Evolutionary conservation across 1,284 basidiomycete species (phyloP).

Genomic region (Melampsora larici-populina): DNA sequence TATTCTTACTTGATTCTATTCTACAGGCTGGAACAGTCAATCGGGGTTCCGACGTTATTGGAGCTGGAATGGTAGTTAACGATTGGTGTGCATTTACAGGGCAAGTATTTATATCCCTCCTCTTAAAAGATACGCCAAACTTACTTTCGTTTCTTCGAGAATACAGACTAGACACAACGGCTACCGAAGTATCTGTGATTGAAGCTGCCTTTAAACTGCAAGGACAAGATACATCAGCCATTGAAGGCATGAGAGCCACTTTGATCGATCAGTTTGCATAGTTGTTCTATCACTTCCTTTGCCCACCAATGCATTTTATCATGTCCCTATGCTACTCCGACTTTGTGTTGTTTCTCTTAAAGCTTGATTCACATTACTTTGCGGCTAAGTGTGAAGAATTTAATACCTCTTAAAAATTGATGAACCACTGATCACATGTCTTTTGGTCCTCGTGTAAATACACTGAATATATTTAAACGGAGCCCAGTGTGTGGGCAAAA

Average conservation of each 20-base stretch:
- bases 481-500: too few species aligned
- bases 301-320: too few species aligned
- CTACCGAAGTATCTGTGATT: constrained; percentile 96
- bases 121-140: not conserved
- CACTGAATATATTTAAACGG: too few species aligned
- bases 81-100: constrained; percentile 99
- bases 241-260: constrained; percentile 89
- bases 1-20: too few species aligned
- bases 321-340: too few species aligned
- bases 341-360: too few species aligned
- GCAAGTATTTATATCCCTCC: not conserved
- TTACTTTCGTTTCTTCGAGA: not conserved
- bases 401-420: too few species aligned
- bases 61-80: constrained; percentile 95
- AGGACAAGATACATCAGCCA: constrained; percentile 79
- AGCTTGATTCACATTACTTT: too few species aligned
- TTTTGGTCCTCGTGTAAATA: too few species aligned
- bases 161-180: constrained; percentile 77
- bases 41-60: constrained; percentile 94
- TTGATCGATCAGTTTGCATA: constrained; percentile 90
- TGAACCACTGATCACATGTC: too few species aligned
- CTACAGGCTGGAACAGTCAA: constrained; percentile 83
- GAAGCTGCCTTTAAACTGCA: constrained; percentile 94
- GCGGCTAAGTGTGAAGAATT: too few species aligned
- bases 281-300: constrained; percentile 40